Evolutionary conservation across 352 stramenopile species (phyloP).

Genomic region (Phytophthora nicotianae): DNA sequence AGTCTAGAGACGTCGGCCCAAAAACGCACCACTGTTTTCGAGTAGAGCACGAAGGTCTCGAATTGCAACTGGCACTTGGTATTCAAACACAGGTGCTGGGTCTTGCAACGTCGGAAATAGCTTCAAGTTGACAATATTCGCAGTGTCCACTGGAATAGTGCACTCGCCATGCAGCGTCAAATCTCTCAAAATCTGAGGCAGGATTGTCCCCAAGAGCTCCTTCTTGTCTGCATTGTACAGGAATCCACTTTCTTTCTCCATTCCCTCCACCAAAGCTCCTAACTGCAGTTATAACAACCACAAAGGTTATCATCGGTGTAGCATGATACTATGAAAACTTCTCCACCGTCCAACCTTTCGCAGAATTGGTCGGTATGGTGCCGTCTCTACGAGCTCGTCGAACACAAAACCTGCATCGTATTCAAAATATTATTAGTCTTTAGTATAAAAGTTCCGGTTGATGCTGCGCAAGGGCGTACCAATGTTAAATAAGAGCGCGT

Average conservation of each 20-base stretch:
- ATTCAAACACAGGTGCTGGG: slow-evolving; percentile 74
- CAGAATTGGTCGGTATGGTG: slow-evolving; percentile 84
- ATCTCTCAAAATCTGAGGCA: slow-evolving; percentile 76
- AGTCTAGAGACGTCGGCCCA: neutral
- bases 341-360: slow-evolving; percentile 52
- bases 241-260: slow-evolving; percentile 90
- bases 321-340: neutral
- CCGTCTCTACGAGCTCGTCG: slow-evolving; percentile 69
- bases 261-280: slow-evolving; percentile 81
- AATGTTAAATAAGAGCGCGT: slow-evolving; percentile 90
- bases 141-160: slow-evolving; percentile 81
- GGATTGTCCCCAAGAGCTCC: slow-evolving; percentile 60
- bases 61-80: slow-evolving; percentile 85
- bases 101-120: slow-evolving; percentile 81
- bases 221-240: slow-evolving; percentile 74
- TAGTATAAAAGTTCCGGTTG: neutral
- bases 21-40: slow-evolving; percentile 71
- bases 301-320: neutral
- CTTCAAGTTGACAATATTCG: slow-evolving; percentile 90
- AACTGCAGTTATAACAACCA: slow-evolving; percentile 33
- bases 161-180: slow-evolving; percentile 78
- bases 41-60: slow-evolving; percentile 71
- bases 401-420: slow-evolving; percentile 76
- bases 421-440: neutral
- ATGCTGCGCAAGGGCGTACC: slow-evolving; percentile 15